Conservation (phyloP, 306 rosid genomes). For the Corylus avellana region DNA sequence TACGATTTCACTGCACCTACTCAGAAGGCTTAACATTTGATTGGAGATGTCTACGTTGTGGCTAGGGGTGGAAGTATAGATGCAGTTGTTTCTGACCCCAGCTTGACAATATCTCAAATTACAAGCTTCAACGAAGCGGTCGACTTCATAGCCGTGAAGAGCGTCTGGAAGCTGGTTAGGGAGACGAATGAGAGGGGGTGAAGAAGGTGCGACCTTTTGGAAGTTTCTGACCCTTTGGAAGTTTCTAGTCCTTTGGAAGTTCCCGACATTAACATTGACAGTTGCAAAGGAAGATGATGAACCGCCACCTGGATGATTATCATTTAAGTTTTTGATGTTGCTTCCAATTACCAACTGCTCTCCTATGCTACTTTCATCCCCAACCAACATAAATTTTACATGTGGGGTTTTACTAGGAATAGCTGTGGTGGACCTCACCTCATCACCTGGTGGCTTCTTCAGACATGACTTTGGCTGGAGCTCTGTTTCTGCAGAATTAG, state of each 20-base stretch:
- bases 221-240: no score
- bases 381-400: background rate
- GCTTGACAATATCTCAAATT: background rate
- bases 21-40: slow-evolving; percentile 4
- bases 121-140: background rate
- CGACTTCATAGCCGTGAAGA: background rate
- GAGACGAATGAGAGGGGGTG: background rate
- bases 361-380: background rate
- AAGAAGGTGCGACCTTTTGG: background rate
- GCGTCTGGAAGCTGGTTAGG: background rate
- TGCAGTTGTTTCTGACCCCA: background rate
- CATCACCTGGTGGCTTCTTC: background rate
- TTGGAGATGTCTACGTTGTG: slow-evolving; percentile 12
- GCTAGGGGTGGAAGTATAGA: background rate
- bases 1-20: background rate
- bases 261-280: background rate
- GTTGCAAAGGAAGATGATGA: background rate
- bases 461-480: background rate
- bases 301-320: background rate
- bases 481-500: background rate
- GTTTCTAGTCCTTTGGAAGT: no score
- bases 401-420: background rate
- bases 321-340: background rate
- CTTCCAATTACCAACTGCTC: background rate
- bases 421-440: background rate